These are phyloP conservation scores for Lactarius sp. DNA, from an alignment of 768 basidiomycete genomes.

Conservation along the genomic window DNA sequence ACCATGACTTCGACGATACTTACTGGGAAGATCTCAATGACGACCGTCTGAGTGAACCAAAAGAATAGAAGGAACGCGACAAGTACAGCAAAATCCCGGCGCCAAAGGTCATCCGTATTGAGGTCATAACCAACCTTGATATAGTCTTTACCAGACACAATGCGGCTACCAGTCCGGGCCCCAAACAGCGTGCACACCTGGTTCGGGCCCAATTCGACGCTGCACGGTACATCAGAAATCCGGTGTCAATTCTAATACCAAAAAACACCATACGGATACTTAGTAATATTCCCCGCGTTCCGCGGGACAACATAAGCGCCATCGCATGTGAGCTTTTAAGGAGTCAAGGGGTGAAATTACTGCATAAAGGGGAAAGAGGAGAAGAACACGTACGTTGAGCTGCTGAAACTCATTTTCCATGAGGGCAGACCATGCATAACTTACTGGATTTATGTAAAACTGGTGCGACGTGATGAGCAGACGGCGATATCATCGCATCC, in stretches of 20 bases:
- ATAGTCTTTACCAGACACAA: slow-evolving; percentile 81
- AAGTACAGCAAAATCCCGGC: slow-evolving; percentile 65
- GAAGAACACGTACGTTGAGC: slow-evolving; percentile 31
- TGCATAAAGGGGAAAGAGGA: slow-evolving; percentile 39
- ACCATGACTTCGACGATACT: slow-evolving; percentile 28
- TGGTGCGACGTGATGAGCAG: slow-evolving; percentile 32
- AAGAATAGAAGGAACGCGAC: slow-evolving; percentile 68
- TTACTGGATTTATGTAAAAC: slow-evolving; percentile 72
- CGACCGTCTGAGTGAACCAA: slow-evolving; percentile 60
- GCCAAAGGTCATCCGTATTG: slow-evolving; percentile 54
- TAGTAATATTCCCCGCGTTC: slow-evolving; percentile 48
- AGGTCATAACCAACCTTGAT: slow-evolving; percentile 56
- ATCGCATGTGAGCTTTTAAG: slow-evolving; percentile 51
- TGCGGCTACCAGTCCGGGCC: slow-evolving; percentile 46
- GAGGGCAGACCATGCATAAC: slow-evolving; percentile 57
- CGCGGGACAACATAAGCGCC: slow-evolving; percentile 62
- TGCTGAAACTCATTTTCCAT: slow-evolving; percentile 88
- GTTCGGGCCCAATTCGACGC: slow-evolving; percentile 67
- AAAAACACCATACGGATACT: slow-evolving; percentile 52
- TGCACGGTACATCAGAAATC: slow-evolving; percentile 24
- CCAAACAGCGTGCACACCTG: slow-evolving; percentile 79
- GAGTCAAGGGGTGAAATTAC: background rate
- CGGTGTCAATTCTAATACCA: background rate
- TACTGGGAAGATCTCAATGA: slow-evolving; percentile 57
- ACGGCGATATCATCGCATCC: slow-evolving; percentile 22